Conservation (phyloP, 176 grass and related monocot species). For the Ananas comosus region DNA sequence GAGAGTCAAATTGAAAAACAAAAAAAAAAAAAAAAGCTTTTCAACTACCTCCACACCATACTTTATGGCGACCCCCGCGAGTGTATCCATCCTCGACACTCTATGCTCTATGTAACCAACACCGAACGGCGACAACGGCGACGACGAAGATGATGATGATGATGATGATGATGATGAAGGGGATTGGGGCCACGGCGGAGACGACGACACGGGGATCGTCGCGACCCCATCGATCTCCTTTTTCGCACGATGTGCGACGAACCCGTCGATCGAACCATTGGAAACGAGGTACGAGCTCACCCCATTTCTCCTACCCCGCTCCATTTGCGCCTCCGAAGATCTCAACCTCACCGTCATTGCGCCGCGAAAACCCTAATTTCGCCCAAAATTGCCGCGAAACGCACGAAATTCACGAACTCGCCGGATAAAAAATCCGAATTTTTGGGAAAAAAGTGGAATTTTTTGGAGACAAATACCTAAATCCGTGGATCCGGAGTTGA, state of each 20-base stretch:
- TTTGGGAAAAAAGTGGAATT: not conserved
- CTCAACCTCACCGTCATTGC: not conserved
- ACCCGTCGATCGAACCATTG: not conserved
- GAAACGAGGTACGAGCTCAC: not conserved
- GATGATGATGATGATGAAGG: not conserved
- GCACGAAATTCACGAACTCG: not conserved
- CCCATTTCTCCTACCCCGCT: not conserved
- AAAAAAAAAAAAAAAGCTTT: not conserved
- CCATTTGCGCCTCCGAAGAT: not conserved
- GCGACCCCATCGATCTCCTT: not conserved
- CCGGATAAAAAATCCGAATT: not conserved
- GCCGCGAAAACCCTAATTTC: not conserved
- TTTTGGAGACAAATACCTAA: not conserved
- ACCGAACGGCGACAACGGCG: slow-evolving; percentile 20
- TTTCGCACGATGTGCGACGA: not conserved
- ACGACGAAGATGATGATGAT: slow-evolving; percentile 29
- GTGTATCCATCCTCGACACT: slow-evolving; percentile 70
- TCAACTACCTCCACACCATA: slow-evolving; percentile 73
- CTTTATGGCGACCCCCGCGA: slow-evolving; percentile 85
- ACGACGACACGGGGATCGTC: not conserved
- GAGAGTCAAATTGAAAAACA: not conserved
- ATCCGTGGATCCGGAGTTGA: not conserved
- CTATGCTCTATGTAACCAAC: slow-evolving; percentile 49
- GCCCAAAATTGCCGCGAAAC: not conserved
- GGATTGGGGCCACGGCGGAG: not conserved